Percentiles rank a stretch among this genome's conserved stretches.
These are phyloP conservation scores for Ploettnerulaceae sp. DNA, from an alignment of 2,329 filamentous ascomycete species.

Conservation along the genomic window DNA sequence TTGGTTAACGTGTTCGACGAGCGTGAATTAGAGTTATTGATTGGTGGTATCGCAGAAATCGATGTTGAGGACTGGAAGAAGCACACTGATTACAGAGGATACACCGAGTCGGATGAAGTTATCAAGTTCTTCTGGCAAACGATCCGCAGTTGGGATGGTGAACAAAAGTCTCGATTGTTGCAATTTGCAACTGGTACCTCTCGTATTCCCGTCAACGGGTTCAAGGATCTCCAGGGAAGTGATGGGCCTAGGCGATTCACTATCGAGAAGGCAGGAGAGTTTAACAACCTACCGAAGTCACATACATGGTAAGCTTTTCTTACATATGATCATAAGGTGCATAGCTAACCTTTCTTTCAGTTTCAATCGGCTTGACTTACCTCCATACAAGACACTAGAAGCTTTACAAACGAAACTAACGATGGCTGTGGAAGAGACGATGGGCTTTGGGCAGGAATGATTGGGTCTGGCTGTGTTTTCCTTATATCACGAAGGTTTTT, in stretches of 20 bases:
- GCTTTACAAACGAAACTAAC: slow-evolving; percentile 84
- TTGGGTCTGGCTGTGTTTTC: slow-evolving; percentile 17
- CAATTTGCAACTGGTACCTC: slow-evolving; percentile 98
- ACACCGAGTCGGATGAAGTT: slow-evolving; percentile 95
- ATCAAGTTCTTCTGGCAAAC: slow-evolving; percentile 99
- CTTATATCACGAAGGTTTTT: slow-evolving; percentile 23
- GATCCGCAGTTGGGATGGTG: slow-evolving; percentile 93
- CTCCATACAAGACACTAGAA: slow-evolving; percentile 86
- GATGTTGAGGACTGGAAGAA: slow-evolving; percentile 99
- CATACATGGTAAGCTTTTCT: slow-evolving; percentile 79
- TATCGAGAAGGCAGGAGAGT: slow-evolving; percentile 94
- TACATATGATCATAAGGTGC: background rate
- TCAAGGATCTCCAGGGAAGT: slow-evolving; percentile 97
- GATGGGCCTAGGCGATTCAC: slow-evolving; percentile 94
- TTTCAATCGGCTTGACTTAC: slow-evolving; percentile 95
- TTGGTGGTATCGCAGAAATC: slow-evolving; percentile 99
- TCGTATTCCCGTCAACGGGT: slow-evolving; percentile 96
- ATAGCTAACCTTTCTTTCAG: slow-evolving; percentile 42
- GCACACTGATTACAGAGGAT: slow-evolving; percentile 97
- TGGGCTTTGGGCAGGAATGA: slow-evolving; percentile 96
- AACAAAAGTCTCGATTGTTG: slow-evolving; percentile 92
- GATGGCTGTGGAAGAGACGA: slow-evolving; percentile 96
- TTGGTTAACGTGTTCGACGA: slow-evolving; percentile 98
- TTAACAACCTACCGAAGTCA: slow-evolving; percentile 86
- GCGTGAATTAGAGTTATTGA: slow-evolving; percentile 90